phyloP scores from a whole-genome alignment of 306 rosid genomes.

The Cucumis cinereus region DNA sequence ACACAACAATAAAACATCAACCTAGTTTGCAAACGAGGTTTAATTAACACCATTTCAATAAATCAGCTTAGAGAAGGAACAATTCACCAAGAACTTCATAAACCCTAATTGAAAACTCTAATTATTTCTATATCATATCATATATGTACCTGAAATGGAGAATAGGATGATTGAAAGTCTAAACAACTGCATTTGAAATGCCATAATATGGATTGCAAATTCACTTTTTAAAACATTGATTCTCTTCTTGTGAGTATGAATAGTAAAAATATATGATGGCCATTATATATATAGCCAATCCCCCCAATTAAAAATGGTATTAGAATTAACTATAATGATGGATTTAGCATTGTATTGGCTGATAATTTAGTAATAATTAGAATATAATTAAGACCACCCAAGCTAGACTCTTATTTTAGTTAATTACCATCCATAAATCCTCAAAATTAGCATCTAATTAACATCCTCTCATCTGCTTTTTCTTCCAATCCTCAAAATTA shows the following conservation, averaged over 20 bases:
- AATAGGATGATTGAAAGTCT: slow-evolving; percentile 17
- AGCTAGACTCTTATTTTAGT: too few relatives aligned
- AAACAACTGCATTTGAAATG: slow-evolving; percentile 8
- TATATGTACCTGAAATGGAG: slow-evolving; percentile 20
- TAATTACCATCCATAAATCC: background rate
- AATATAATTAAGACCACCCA: too few relatives aligned
- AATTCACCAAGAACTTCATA: too few relatives aligned
- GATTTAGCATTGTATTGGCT: too few relatives aligned
- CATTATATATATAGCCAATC: background rate
- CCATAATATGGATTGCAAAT: background rate
- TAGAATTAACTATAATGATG: background rate
- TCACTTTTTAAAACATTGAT: background rate
- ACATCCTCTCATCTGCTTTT: background rate
- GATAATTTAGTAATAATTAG: too few relatives aligned
- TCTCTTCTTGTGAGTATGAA: background rate
- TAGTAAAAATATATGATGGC: too few relatives aligned
- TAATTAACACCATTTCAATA: too few relatives aligned
- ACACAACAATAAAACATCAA: too few relatives aligned
- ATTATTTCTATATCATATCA: too few relatives aligned
- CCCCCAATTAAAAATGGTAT: background rate
- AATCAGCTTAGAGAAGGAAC: too few relatives aligned
- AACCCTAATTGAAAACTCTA: too few relatives aligned
- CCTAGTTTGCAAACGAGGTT: too few relatives aligned
- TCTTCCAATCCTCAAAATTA: background rate
- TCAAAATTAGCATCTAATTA: background rate